Conservation (phyloP, 768 basidiomycete genomes). For the Leccinum imitatum region DNA sequence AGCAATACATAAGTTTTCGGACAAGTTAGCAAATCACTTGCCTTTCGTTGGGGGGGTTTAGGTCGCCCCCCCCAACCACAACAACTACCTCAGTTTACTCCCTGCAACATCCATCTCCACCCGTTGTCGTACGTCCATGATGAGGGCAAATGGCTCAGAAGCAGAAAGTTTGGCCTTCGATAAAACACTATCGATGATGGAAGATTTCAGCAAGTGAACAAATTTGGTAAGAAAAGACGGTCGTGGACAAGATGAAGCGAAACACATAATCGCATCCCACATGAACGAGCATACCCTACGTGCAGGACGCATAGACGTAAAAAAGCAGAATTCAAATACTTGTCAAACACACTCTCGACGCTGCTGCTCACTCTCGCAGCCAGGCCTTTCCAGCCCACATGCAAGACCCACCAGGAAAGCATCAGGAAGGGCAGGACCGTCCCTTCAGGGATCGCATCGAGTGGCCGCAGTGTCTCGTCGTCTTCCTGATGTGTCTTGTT, state of each 20-base stretch:
- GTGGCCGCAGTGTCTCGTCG: too few relatives aligned
- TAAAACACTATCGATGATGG: constrained; percentile 53
- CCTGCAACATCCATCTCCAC: constrained; percentile 68
- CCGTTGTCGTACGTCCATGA: constrained; percentile 62
- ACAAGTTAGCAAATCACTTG: neutral
- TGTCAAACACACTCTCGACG: constrained; percentile 70
- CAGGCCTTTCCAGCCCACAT: constrained; percentile 87
- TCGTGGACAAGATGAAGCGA: too few relatives aligned
- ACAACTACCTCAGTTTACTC: constrained; percentile 1
- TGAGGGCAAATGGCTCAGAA: constrained; percentile 33
- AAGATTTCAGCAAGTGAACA: constrained; percentile 8
- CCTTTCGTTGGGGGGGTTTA: constrained; percentile 12
- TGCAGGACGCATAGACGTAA: neutral
- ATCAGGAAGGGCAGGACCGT: constrained; percentile 63
- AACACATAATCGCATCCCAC: neutral
- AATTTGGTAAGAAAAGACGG: neutral
- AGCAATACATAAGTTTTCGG: too few relatives aligned
- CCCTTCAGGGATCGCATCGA: too few relatives aligned
- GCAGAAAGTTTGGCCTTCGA: constrained; percentile 73
- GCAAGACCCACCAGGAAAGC: constrained; percentile 89
- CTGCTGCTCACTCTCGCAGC: constrained; percentile 32
- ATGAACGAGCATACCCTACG: neutral
- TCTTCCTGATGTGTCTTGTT: constrained; percentile 7
- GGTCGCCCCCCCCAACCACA: too few relatives aligned
- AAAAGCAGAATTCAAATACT: constrained; percentile 38